Percentiles rank a stretch among this genome's conserved stretches.
These are phyloP conservation scores for Cocos nucifera DNA, from an alignment of 176 grass and related monocot genomes.

Conservation along the genomic window DNA sequence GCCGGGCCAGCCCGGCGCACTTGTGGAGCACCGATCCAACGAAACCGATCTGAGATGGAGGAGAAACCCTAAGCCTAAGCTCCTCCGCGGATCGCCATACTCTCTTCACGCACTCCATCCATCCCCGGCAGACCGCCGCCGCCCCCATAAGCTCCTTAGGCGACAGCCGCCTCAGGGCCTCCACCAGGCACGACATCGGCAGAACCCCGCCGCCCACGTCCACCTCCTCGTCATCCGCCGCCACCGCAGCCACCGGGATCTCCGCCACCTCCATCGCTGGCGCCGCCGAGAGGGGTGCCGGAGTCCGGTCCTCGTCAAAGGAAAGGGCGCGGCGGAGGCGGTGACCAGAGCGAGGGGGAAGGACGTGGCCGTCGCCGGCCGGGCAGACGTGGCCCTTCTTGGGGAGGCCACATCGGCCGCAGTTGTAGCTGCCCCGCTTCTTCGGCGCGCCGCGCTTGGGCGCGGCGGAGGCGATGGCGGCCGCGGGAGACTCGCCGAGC, in stretches of 20 bases:
- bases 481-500: not conserved
- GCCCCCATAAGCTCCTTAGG: conserved; percentile 39
- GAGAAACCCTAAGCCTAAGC: conserved; percentile 38
- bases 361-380: not conserved
- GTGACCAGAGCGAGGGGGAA: not conserved
- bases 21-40: conserved; percentile 48
- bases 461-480: not conserved
- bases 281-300: conserved; percentile 10
- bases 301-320: conserved; percentile 36
- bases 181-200: conserved; percentile 30
- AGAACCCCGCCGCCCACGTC: conserved; percentile 17
- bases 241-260: not conserved
- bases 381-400: conserved; percentile 87
- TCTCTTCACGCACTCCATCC: conserved; percentile 51
- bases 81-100: conserved; percentile 54
- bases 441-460: conserved; percentile 26
- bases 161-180: conserved; percentile 43
- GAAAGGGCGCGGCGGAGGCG: conserved; percentile 53
- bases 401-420: conserved; percentile 70
- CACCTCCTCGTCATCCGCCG: conserved; percentile 25
- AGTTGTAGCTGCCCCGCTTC: conserved; percentile 82
- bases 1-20: conserved; percentile 35
- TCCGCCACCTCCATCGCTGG: not conserved
- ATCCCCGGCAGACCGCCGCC: conserved; percentile 45
- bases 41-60: conserved; percentile 25